These are phyloP conservation scores for Aspergillus terreus DNA, from an alignment of 2,329 filamentous ascomycete genomes.

Conservation along the genomic window DNA sequence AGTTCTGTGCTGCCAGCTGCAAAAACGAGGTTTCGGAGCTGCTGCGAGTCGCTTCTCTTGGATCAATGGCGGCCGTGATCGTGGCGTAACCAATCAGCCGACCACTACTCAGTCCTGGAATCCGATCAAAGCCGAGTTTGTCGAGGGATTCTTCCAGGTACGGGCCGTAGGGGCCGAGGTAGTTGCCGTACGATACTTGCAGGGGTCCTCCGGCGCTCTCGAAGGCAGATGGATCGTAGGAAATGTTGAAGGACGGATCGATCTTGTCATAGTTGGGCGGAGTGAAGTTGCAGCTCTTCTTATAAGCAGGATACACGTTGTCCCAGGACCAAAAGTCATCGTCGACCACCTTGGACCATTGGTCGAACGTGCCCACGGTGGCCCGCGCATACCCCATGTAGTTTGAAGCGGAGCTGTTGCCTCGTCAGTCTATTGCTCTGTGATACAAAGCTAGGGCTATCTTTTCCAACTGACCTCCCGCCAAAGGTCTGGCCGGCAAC, in stretches of 20 bases:
- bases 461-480: too few species aligned
- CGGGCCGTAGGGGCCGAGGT: conserved; percentile 28
- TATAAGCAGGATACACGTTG: neutral
- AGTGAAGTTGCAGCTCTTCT: conserved; percentile 1
- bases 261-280: neutral
- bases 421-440: too few species aligned
- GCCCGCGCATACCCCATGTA: too few species aligned
- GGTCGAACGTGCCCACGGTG: neutral
- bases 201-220: conserved; percentile 29
- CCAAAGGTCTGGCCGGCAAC: too few species aligned
- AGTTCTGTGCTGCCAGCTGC: conserved; percentile 3
- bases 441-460: too few species aligned
- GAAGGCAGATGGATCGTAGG: conserved; percentile 18
- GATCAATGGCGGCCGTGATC: conserved; percentile 46
- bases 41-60: conserved; percentile 45
- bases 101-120: conserved; percentile 38
- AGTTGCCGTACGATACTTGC: conserved; percentile 37
- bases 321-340: neutral
- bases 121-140: conserved; percentile 34
- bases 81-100: conserved; percentile 33
- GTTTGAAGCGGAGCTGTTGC: too few species aligned
- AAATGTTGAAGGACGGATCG: neutral
- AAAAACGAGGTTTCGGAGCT: conserved; percentile 40
- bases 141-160: conserved; percentile 33
- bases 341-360: neutral